phyloP scores from a whole-genome alignment of 1,284 basidiomycete genomes.

The Rhodotorula sp. region DNA sequence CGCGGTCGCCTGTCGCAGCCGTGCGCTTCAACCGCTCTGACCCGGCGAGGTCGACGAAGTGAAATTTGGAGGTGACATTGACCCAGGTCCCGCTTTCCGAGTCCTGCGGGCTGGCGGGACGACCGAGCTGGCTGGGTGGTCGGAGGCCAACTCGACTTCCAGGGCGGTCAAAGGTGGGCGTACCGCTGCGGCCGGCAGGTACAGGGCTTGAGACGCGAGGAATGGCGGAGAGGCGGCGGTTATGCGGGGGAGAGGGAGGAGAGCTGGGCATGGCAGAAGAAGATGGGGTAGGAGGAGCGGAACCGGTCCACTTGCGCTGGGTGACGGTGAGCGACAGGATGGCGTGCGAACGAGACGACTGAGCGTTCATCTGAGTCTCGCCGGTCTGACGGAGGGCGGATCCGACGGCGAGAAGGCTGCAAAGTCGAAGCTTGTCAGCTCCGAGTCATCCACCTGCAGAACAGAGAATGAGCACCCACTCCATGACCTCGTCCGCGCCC shows the following conservation, averaged over 20 bases:
- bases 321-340: slow-evolving; percentile 95
- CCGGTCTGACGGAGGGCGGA: slow-evolving; percentile 88
- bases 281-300: neutral
- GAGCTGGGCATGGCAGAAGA: neutral
- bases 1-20: slow-evolving; percentile 86
- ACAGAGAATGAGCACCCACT: slow-evolving; percentile 56
- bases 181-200: slow-evolving; percentile 13
- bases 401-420: slow-evolving; percentile 57
- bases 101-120: slow-evolving; percentile 20
- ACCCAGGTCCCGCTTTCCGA: slow-evolving; percentile 65
- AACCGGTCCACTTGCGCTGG: slow-evolving; percentile 55
- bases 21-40: slow-evolving; percentile 94
- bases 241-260: slow-evolving; percentile 13
- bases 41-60: slow-evolving; percentile 96
- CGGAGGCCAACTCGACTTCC: slow-evolving; percentile 26
- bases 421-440: neutral
- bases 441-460: too few relatives aligned
- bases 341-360: slow-evolving; percentile 95
- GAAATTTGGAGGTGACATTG: slow-evolving; percentile 91
- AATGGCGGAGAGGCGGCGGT: slow-evolving; percentile 19
- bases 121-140: slow-evolving; percentile 14
- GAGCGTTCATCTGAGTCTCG: slow-evolving; percentile 98
- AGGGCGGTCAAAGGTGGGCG: slow-evolving; percentile 36
- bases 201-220: slow-evolving; percentile 26
- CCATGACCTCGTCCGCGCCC: slow-evolving; percentile 84